Percentiles rank a stretch among this genome's conserved stretches.
Evolutionary conservation across 768 basidiomycete species (phyloP).

Genomic region (Tephrocybe sp.): DNA sequence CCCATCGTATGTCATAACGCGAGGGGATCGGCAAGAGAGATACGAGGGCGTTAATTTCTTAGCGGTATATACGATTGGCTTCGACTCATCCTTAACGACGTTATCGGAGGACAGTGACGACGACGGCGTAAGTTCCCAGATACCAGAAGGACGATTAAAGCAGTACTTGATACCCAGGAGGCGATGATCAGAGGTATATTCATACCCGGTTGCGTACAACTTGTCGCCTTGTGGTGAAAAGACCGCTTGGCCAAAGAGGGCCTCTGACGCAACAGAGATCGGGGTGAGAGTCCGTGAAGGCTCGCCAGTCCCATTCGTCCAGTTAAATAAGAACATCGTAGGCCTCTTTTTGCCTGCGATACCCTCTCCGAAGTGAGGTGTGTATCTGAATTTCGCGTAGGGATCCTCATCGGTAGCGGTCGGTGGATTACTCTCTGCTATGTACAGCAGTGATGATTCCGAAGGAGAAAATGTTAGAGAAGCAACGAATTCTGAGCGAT

Average conservation of each 20-base stretch:
- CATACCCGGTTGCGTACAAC: conserved; percentile 62
- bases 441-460: conserved; percentile 53
- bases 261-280: conserved; percentile 15
- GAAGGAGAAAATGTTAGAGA: conserved; percentile 53
- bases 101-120: conserved; percentile 8
- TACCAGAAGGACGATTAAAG: conserved; percentile 53
- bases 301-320: conserved; percentile 25
- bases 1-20: conserved; percentile 30
- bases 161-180: conserved; percentile 59
- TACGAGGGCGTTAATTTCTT: conserved; percentile 41
- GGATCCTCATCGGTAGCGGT: conserved; percentile 25
- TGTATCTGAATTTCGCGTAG: conserved; percentile 49
- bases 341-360: conserved; percentile 52
- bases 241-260: conserved; percentile 53
- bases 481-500: conserved; percentile 44
- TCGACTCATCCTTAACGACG: conserved; percentile 5
- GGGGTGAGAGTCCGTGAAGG: conserved; percentile 6
- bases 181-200: conserved; percentile 53
- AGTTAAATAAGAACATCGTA: conserved; percentile 50
- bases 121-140: conserved; percentile 47
- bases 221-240: conserved; percentile 41
- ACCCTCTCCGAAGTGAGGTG: conserved; percentile 63
- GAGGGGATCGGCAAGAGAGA: conserved; percentile 59
- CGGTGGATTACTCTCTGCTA: conserved; percentile 50
- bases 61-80: conserved; percentile 15